A percentile compares a stretch with the other conserved stretches of the same genome.
phyloP scores from a whole-genome alignment of 176 grass and related monocot genomes.

The Hordeum marinum region DNA sequence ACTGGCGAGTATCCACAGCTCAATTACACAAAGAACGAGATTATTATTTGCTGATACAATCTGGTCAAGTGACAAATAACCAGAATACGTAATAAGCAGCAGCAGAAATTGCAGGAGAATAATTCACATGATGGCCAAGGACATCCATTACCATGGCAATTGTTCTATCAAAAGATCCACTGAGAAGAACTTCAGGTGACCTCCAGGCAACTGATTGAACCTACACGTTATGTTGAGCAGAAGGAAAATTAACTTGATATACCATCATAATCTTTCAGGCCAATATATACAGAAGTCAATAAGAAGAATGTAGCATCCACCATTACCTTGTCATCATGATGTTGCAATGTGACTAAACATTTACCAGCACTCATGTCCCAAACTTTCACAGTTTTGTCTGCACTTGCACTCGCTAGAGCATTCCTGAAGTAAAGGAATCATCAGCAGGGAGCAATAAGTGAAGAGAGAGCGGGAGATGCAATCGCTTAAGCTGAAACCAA shows the following conservation, averaged over 20 bases:
- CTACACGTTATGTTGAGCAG: constrained; percentile 31
- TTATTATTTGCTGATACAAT: background rate
- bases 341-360: constrained; percentile 71
- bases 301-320: constrained; percentile 2
- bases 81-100: background rate
- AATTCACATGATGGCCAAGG: background rate
- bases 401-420: constrained; percentile 93
- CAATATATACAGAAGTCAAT: background rate
- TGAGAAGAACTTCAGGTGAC: constrained; percentile 81
- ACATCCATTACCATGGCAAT: constrained; percentile 60
- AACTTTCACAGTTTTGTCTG: constrained; percentile 75
- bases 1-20: background rate
- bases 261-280: background rate
- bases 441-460: background rate
- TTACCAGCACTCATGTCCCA: constrained; percentile 80
- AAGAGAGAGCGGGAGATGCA: background rate
- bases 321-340: constrained; percentile 88
- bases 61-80: background rate
- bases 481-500: constrained; percentile 24
- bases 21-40: background rate
- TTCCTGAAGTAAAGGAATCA: constrained; percentile 47
- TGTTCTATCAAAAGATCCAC: constrained; percentile 92
- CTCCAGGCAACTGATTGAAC: constrained; percentile 92
- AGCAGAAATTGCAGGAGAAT: background rate
- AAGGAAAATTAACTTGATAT: constrained; percentile 11